These are phyloP conservation scores for Porphyra umbilicalis DNA, from an alignment of 31 red algal genomes.

Conservation along the genomic window DNA sequence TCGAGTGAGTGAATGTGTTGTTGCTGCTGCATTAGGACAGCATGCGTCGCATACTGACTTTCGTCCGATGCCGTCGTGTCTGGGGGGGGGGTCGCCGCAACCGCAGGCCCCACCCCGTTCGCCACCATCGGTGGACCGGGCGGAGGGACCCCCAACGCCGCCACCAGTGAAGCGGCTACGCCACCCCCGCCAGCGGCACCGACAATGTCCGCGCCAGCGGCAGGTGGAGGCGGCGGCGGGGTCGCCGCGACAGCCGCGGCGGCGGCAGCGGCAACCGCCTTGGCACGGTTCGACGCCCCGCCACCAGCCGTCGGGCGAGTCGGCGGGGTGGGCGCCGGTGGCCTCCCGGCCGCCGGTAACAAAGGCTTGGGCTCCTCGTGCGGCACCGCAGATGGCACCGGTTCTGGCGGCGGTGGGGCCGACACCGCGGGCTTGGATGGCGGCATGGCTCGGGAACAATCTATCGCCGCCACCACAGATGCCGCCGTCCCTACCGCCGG, in stretches of 20 bases:
- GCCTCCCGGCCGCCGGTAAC: neutral
- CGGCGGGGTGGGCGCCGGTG: too few relatives aligned
- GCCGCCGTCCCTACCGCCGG: too few relatives aligned
- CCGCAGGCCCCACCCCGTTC: neutral
- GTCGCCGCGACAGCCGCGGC: neutral
- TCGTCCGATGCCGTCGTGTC: neutral
- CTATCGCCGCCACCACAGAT: too few relatives aligned
- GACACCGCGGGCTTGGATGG: too few relatives aligned
- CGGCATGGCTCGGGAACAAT: too few relatives aligned
- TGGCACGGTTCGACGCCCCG: neutral
- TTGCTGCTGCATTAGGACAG: constrained; percentile 47
- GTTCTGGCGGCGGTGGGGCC: too few relatives aligned
- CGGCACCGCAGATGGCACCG: neutral
- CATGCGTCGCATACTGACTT: constrained; percentile 48
- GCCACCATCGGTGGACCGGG: neutral
- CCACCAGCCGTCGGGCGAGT: too few relatives aligned
- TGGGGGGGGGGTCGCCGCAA: neutral
- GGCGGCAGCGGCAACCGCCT: neutral
- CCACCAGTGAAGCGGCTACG: neutral
- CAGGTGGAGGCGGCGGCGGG: neutral
- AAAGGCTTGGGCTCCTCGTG: neutral
- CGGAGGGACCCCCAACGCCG: neutral
- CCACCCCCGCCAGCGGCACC: neutral
- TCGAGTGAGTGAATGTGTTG: constrained; percentile 44
- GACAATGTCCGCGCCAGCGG: neutral